phyloP scores from a whole-genome alignment of 2,329 filamentous ascomycete genomes.

The Chaetomium globosum region DNA sequence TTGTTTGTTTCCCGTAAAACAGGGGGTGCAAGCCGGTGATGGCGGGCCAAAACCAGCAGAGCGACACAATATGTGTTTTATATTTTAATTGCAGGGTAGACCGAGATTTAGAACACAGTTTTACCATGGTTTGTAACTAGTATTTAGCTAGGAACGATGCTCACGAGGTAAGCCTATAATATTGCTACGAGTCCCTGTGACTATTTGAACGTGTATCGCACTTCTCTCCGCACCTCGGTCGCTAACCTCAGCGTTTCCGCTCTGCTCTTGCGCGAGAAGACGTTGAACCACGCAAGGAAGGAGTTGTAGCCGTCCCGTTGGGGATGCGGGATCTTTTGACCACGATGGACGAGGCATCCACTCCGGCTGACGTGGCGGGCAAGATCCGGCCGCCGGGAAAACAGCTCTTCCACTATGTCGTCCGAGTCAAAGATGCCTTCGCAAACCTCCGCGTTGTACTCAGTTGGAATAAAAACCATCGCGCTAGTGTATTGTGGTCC shows the following conservation, averaged over 20 bases:
- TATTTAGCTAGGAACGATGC: too few relatives aligned
- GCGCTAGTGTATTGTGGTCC: neutral
- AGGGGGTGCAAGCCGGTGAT: too few relatives aligned
- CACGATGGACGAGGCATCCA: neutral
- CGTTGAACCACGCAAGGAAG: neutral
- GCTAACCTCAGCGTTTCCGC: neutral
- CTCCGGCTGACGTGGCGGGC: neutral
- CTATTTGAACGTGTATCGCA: neutral
- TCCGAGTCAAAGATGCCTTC: neutral
- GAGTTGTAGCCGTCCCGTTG: neutral
- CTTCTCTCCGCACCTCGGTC: neutral
- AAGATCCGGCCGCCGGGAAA: conserved; percentile 1
- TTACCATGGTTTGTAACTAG: too few relatives aligned
- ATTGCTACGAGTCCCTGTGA: too few relatives aligned
- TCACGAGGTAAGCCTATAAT: too few relatives aligned
- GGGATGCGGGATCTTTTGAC: neutral
- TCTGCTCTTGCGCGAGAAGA: neutral
- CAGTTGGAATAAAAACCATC: neutral
- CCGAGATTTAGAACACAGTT: too few relatives aligned
- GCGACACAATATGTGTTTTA: too few relatives aligned
- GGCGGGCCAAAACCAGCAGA: too few relatives aligned
- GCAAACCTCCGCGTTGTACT: neutral
- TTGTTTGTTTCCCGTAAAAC: too few relatives aligned
- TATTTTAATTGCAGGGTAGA: too few relatives aligned
- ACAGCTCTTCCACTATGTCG: neutral